These are phyloP conservation scores for Hymenoscyphus repandus DNA, from an alignment of 2,329 filamentous ascomycete species.

Conservation along the genomic window DNA sequence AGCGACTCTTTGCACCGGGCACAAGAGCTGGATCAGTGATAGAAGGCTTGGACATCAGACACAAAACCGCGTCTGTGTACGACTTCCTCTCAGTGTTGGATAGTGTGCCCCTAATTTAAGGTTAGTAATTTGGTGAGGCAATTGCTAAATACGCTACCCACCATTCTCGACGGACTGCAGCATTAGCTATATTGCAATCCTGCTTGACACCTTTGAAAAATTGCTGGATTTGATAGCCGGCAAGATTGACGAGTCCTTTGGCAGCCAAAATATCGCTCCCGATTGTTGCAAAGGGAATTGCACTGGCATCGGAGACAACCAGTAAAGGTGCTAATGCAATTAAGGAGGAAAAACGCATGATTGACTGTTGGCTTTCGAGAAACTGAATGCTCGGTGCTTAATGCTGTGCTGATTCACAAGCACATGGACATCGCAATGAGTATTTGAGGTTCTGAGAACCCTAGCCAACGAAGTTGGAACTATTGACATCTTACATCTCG, in stretches of 20 bases:
- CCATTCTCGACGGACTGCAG: constrained; percentile 40
- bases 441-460: background rate
- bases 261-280: constrained; percentile 32
- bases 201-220: constrained; percentile 8
- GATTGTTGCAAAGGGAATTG: constrained; percentile 18
- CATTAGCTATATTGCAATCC: constrained; percentile 35
- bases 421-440: background rate
- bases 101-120: constrained; percentile 18
- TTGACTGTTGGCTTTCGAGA: background rate
- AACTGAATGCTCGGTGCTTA: background rate
- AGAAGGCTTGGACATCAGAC: constrained; percentile 31
- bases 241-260: constrained; percentile 32
- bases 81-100: constrained; percentile 15
- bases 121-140: background rate
- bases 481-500: background rate
- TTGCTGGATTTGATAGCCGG: constrained; percentile 21
- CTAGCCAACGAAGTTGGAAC: background rate
- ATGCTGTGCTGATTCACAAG: background rate
- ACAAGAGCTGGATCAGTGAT: constrained; percentile 29
- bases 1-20: constrained; percentile 26
- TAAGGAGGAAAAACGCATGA: constrained; percentile 17
- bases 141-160: constrained; percentile 13
- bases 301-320: constrained; percentile 13
- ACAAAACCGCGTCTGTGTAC: constrained; percentile 37
- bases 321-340: constrained; percentile 18